Base-by-base conservation (phyloP, 2,329 filamentous ascomycete species). In the Claviceps maximensis region DNA sequence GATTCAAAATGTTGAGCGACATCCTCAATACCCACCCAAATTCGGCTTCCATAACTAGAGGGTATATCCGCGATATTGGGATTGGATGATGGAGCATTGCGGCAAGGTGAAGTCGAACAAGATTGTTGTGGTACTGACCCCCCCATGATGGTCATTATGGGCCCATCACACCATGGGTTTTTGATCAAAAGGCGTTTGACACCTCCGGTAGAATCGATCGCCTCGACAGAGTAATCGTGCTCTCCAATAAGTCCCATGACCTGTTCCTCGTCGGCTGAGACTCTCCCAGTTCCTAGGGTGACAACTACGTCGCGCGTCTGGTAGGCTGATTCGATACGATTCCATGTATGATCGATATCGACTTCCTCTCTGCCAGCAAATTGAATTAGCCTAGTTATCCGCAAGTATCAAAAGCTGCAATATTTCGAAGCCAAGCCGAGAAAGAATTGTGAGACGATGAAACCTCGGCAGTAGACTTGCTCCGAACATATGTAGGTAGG, bases 1-100 rank as follows among this genome's bases (percentile, higher is more conserved):
- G 90, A 95, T 65, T 97, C 89, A 58, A 96, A 98, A 63, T 95
- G 84, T 62, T 95, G 89, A 38, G 88, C 79, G 4, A 96, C 82
- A 58, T 89, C 87, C 59, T 95, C 87, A 29, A 93, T 81, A 25
- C 84, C 82, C 70, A 97, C 94, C 91, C 93, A 97, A 63, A 95
- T 94, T 1, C 86, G 88, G n/a, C 89, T 89, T 0, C 85, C 65
- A 53, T 61, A 44, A n/a, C 5, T 17, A n/a, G n/a, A n/a, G 17
- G 15, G 19, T 8, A 4, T 36, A n/a, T 31, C n/a, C 25, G 23
- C 15, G 19, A 36, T 4, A 33, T 29, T 41, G 29, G 25, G 2
- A 25, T 13, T n/a, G 36, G 49, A 13, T 47, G 23, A 9, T 42
- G 23, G 3, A n/a, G 21, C 13, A 6, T 33, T 44, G 38, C 15